Evolutionary conservation across 1,139 yeast genomes (phyloP), one percentile per base, ranked within the genome.

Genomic region (Suhomyces maxii): DNA sequence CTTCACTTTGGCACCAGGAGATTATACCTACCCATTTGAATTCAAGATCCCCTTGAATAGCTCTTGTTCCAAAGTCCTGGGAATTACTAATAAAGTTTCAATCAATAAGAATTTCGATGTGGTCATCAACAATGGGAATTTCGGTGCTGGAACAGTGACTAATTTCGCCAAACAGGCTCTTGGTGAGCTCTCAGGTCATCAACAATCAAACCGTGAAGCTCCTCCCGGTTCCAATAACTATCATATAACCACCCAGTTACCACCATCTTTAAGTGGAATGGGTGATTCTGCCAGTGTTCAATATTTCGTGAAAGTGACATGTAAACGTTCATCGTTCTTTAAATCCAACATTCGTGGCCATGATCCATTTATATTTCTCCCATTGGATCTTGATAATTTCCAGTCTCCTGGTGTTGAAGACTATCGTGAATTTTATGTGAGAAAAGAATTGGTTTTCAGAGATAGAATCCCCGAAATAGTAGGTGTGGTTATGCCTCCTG

Each of bases 1-100:
- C 44, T 83, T 77, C 59, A 83, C 88, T 0, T 65, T 84, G 47
- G 73, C 81, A 1, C 80, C 86, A 0, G 89, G 89, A 0, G 70
- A 70, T 33, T 82, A 84, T 58, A 57, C 67, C 2, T 84, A 82
- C 56, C 82, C 83, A 6, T 84, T 84, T 59, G 67, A 68, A 39
- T 80, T 84, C 57, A 68, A 64, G 50, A 64, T 84, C 36, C 89
- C 89, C 0, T 59, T 76, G 49, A 69, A 71, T 45, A 71, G 72
- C 45, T 66, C 76, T 14, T 84, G 89, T 61, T 66, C 67, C 34
- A 71, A 73, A 57, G 49, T 68, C 45, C 60, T 56, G 52, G 82
- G 81, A 3, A 59, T 79, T 31, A 64, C 78, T 26, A 71, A 75
- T 57, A 68, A 66, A 54, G 61, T 74, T 10, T 68, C 53, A 55